Percentiles rank a stretch among this genome's conserved stretches.
These are phyloP conservation scores for Colletotrichum euphorbiae DNA, from an alignment of 2,329 filamentous ascomycete species.

Conservation along the genomic window DNA sequence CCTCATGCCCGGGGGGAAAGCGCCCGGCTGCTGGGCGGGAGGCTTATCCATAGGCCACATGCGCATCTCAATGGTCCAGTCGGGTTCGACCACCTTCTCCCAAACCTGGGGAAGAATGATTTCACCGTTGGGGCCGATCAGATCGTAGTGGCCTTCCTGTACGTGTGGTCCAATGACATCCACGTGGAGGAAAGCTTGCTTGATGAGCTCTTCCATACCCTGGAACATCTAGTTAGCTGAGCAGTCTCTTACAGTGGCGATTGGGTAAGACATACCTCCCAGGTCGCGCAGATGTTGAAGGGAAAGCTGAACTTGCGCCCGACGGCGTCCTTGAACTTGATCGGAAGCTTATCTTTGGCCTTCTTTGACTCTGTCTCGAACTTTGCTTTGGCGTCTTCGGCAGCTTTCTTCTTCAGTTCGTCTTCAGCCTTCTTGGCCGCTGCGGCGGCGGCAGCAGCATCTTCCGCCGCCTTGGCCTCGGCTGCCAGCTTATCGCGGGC, in stretches of 20 bases:
- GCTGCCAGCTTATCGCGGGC: slow-evolving; percentile 53
- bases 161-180: slow-evolving; percentile 82
- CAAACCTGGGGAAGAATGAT: slow-evolving; percentile 86
- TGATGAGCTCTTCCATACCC: slow-evolving; percentile 89
- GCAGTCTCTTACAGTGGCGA: neutral
- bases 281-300: slow-evolving; percentile 85
- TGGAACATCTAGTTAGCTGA: slow-evolving; percentile 52
- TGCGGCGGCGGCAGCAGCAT: slow-evolving; percentile 51
- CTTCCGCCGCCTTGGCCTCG: slow-evolving; percentile 52
- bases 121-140: slow-evolving; percentile 82
- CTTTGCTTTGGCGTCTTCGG: slow-evolving; percentile 66
- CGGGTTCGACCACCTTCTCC: slow-evolving; percentile 84
- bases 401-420: slow-evolving; percentile 65
- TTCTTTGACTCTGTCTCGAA: slow-evolving; percentile 61
- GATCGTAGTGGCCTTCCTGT: slow-evolving; percentile 81
- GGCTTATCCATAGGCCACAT: slow-evolving; percentile 66
- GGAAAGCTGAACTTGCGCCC: slow-evolving; percentile 94
- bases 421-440: slow-evolving; percentile 64
- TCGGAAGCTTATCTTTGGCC: slow-evolving; percentile 72
- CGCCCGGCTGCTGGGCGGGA: slow-evolving; percentile 12
- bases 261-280: slow-evolving; percentile 71
- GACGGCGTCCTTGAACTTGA: slow-evolving; percentile 92
- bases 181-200: slow-evolving; percentile 84
- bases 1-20: slow-evolving; percentile 10
- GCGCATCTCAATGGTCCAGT: slow-evolving; percentile 77